Percentiles rank a stretch among this genome's conserved stretches.
phyloP scores from a whole-genome alignment of 306 rosid species.

The Canavalia ensiformis region DNA sequence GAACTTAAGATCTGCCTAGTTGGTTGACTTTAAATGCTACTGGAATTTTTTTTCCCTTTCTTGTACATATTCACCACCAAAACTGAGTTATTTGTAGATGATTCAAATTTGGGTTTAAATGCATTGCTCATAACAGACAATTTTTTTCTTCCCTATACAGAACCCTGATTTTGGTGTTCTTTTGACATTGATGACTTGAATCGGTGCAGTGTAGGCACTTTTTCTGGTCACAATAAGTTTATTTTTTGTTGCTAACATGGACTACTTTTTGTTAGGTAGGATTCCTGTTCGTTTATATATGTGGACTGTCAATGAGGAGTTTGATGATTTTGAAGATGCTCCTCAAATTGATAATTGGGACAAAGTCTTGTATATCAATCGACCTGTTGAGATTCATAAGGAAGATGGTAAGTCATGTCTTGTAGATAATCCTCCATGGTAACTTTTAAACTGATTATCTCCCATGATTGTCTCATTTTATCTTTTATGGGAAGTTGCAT shows the following conservation, averaged over 20 bases:
- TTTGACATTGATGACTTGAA: not conserved
- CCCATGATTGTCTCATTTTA: not conserved
- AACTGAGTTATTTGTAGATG: not conserved
- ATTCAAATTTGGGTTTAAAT: slow-evolving; percentile 6
- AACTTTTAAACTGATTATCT: slow-evolving; percentile 38
- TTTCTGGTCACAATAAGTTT: slow-evolving; percentile 31
- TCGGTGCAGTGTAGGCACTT: not conserved
- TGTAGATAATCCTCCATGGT: slow-evolving; percentile 9
- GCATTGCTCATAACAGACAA: not conserved
- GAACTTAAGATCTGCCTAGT: not conserved
- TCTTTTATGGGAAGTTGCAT: slow-evolving; percentile 12
- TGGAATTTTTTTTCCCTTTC: not conserved
- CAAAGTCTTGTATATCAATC: slow-evolving; percentile 82
- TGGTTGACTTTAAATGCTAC: not conserved
- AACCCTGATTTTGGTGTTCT: not conserved
- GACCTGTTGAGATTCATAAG: slow-evolving; percentile 76
- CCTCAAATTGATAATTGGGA: slow-evolving; percentile 90
- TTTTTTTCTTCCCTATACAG: not conserved
- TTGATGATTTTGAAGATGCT: slow-evolving; percentile 84
- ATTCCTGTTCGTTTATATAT: slow-evolving; percentile 86
- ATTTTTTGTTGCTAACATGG: slow-evolving; percentile 36
- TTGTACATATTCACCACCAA: not conserved
- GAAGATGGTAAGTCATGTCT: slow-evolving; percentile 72
- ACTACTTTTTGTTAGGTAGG: slow-evolving; percentile 63
- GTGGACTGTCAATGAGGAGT: slow-evolving; percentile 70